Evolutionary conservation across 805 yeast genomes (phyloP), one percentile per base, ranked within the genome.

Genomic region (Candida parachauliodes): DNA sequence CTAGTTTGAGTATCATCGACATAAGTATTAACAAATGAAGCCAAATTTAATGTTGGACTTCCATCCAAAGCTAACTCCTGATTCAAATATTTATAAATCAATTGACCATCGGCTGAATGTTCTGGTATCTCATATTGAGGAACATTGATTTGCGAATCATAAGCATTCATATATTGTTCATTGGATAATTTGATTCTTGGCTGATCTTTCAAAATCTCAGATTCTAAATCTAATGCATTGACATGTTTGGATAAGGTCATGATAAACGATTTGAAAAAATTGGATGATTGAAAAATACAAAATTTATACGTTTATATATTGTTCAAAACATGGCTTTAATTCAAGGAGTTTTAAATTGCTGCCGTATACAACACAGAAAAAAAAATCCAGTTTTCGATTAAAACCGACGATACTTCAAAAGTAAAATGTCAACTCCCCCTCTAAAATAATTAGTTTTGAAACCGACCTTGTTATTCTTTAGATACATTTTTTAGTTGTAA

Each of bases 31-130:
- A 88, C 97, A 56, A 88, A 88, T 21, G 91, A 81, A 3, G 97
- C 97, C 57, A 88, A 62, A 57, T 89, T 88, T 57, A 88, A 69
- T 15, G 79, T 77, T 17, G 96, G 93, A 49, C 73, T 79, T 12
- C 96, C 96, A 55, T 88, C 96, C 42, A 89, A 70, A 10, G 79
- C 67, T 60, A 89, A 67, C 46, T 85, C 95, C 52, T 83, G 84
- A 46, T 74, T 79, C 43, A 88, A 68, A 51, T 83, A 61, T 28
- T 77, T 70, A 53, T 79, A 82, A 8, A 87, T 82, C 36, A 69
- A 56, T 6, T 65, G 65, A 2, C 75, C 62, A 8, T 67, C 59
- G 35, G 79, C 60, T 1, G 91, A 86, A 10, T 65, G 49, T 23
- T 69, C 57, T 2, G 88, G 88, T 36, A 88, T 65, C 36, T 62